Conservation (phyloP, 306 rosid species). For the Luffa acutangula region DNA sequence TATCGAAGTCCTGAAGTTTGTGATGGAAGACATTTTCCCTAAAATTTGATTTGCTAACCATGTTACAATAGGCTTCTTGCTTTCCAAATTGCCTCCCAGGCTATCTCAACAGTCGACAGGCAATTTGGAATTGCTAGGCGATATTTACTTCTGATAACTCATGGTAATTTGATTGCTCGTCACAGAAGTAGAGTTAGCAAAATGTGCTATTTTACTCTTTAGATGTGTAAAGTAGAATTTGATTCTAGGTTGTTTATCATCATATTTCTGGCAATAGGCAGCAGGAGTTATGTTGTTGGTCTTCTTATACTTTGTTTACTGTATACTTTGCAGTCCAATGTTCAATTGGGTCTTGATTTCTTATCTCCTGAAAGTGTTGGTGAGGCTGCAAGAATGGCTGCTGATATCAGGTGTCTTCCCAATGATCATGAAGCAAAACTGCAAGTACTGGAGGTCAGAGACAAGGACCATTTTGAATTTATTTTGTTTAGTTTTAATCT, state of each 20-base stretch:
- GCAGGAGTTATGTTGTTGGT: background rate
- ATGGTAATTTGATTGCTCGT: background rate
- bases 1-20: background rate
- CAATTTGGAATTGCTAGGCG: background rate
- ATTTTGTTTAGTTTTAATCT: background rate
- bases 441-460: slow-evolving; percentile 88
- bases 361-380: slow-evolving; percentile 94
- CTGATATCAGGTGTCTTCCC: slow-evolving; percentile 78
- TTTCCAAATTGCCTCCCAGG: background rate
- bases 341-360: slow-evolving; percentile 94
- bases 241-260: background rate
- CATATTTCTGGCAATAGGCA: background rate
- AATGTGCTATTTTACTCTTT: background rate
- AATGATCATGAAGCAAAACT: slow-evolving; percentile 81
- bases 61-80: background rate
- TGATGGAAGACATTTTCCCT: background rate
- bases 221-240: background rate
- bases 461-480: slow-evolving; percentile 14
- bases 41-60: background rate
- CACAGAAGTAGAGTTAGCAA: background rate
- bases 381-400: slow-evolving; percentile 72
- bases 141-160: background rate
- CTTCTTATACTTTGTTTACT: background rate
- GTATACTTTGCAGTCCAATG: slow-evolving; percentile 65
- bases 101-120: background rate